Evolutionary conservation across 2,329 filamentous ascomycete genomes (phyloP).

Genomic region (Plectosphaerella sp.): DNA sequence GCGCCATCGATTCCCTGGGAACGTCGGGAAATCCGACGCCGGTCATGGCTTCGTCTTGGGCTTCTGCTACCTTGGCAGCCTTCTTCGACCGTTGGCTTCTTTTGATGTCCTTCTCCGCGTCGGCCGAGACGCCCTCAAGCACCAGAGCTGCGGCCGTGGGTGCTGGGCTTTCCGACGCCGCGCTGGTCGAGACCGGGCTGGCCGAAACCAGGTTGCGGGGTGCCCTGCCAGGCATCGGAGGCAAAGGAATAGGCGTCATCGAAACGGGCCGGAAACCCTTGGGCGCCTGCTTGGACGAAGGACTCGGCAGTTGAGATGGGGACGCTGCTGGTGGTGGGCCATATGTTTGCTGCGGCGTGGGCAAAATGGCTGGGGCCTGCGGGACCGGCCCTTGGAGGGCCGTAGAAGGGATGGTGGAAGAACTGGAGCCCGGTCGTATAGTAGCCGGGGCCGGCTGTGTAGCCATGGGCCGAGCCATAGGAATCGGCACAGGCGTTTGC

Average conservation of each 20-base stretch:
- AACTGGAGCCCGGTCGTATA: too few species aligned
- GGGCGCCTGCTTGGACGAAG: not conserved
- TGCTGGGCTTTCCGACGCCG: not conserved
- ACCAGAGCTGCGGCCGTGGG: not conserved
- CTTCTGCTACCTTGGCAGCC: not conserved
- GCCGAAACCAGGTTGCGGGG: not conserved
- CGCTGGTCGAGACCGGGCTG: too few species aligned
- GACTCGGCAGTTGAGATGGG: not conserved
- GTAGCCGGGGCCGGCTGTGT: not conserved
- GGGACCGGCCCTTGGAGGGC: too few species aligned
- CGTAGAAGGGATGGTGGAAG: too few species aligned
- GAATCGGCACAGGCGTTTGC: slow-evolving; percentile 2
- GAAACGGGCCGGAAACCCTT: not conserved
- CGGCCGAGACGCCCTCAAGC: too few species aligned
- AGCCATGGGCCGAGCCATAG: not conserved
- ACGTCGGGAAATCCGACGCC: slow-evolving; percentile 33
- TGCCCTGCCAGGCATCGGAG: not conserved
- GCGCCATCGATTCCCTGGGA: slow-evolving; percentile 38
- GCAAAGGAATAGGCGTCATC: slow-evolving; percentile 1
- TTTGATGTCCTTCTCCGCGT: too few species aligned
- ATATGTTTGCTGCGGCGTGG: not conserved
- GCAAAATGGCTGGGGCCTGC: not conserved
- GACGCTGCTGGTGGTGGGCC: not conserved
- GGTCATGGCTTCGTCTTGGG: not conserved
- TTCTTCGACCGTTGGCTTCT: not conserved